Base-by-base conservation (phyloP, 2,329 filamentous ascomycete genomes). In the Aureobasidium sp. region DNA sequence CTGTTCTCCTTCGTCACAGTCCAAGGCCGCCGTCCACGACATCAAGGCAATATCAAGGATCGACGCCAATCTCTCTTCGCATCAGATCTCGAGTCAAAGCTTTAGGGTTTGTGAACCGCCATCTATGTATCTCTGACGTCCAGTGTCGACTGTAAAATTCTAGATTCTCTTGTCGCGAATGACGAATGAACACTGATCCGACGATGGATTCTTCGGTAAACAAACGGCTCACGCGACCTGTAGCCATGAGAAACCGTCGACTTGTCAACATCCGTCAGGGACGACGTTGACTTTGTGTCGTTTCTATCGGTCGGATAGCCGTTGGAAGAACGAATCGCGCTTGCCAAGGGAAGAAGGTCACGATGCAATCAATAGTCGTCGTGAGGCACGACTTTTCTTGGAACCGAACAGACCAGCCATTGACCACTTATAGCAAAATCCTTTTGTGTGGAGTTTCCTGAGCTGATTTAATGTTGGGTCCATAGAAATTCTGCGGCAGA, bases 1-100 rank as follows among this genome's bases (percentile, higher is more conserved):
- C 53, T 57, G 27, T 45, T 36, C n/a, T 20, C 14, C 29, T 57
- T 57, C 41, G 42, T 31, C 37, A 55, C 37, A 41, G 25, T 34
- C 15, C 36, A 42, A 42, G 51, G 51, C 36, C 51, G 14, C 36
- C 51, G 14, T 31, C 37, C 51, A 55, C 37, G 41, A 42, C 25
- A 55, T 29, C 34, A 31, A 22, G 5, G 36, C 31, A 55, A 55
- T 42, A 39, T 55, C 51, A 41, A 55, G 51, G 51, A 55, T 55
- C 51, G 51, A 41, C 37, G 37, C 51, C 42, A 55, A 55, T 55
- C 51, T 55, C 51, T 36, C 51, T 55, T 55, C 37, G 8, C 51
- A 42, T 31, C 51, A 25, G 17, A 45, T 57, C 39, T 41, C 27
- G 53, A 22, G 53, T 57, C 53, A 22, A 36, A 45, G 53, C 37